Evolutionary conservation across 2,329 filamentous ascomycete species (phyloP).

Genomic region (Alternaria solani): DNA sequence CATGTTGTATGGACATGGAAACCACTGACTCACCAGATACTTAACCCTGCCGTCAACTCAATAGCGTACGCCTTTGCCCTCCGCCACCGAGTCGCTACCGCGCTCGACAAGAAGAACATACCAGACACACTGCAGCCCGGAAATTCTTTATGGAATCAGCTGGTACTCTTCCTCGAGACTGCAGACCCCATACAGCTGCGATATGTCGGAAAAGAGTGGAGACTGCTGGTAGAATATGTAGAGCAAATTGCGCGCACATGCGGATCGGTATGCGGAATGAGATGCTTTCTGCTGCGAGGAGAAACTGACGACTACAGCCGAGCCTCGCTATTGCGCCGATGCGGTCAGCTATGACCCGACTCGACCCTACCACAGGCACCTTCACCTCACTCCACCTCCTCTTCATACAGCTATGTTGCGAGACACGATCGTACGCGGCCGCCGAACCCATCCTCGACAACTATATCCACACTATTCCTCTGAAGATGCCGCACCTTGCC

Average conservation of each 20-base stretch:
- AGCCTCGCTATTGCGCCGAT: conserved; percentile 51
- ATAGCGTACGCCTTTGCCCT: conserved; percentile 67
- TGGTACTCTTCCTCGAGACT: conserved; percentile 56
- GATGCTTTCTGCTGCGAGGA: neutral
- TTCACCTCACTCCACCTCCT: conserved; percentile 71
- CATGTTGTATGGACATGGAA: neutral
- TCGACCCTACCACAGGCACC: conserved; percentile 72
- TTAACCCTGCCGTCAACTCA: conserved; percentile 66
- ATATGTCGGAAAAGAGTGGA: conserved; percentile 61
- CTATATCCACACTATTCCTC: conserved; percentile 71
- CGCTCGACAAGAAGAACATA: conserved; percentile 47
- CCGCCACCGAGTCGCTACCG: conserved; percentile 55
- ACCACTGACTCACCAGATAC: conserved; percentile 43
- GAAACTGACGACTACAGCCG: conserved; percentile 35
- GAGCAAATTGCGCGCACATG: conserved; percentile 43
- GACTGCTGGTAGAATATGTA: conserved; percentile 54
- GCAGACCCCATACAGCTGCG: conserved; percentile 65
- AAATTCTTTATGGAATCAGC: conserved; percentile 59
- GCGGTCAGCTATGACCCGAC: conserved; percentile 65
- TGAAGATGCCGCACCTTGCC: conserved; percentile 37
- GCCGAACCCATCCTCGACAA: conserved; percentile 70
- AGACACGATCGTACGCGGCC: conserved; percentile 61
- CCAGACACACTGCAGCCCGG: conserved; percentile 55
- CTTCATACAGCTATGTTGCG: conserved; percentile 65
- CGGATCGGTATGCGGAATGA: conserved; percentile 39